Evolutionary conservation across 352 stramenopile species (phyloP), one percentile per base, ranked within the genome.

Genomic region (Lagenidium giganteum): DNA sequence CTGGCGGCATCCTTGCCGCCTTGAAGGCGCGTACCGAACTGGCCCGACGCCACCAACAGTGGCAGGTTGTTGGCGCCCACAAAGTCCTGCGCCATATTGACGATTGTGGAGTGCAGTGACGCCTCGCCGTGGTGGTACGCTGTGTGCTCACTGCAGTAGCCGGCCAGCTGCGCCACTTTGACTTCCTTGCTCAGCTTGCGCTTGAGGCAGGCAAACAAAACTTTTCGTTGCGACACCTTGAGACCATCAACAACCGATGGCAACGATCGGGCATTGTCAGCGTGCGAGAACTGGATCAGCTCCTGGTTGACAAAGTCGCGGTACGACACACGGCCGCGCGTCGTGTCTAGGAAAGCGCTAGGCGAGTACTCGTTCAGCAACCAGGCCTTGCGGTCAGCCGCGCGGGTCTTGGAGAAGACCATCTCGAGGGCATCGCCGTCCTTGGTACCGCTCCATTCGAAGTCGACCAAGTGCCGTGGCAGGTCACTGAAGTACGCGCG

Each of bases 81-180:
- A 44, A 94, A 99, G 46, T 97, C 90, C 59, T 99, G 97, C 24
- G 97, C 97, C 96, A 99, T 99, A 42, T 95, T 95, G 17, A 99
- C 83, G 57, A 99, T 99, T 28, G 97, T 98, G 34, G 87, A 93
- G 44, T 97, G 89, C 7, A 99, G 70, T 16, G 95, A 99, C 34
- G 82, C 84, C 62, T 99, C 97, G 26, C 97, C 97, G 70, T 99
- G 97, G 61, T 99, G 97, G 60, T 99, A 99, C 4, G 97, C 96
- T 28, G 95, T 92, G 55, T 95, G 84, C 41, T 98, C 93, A 40
- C 89, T 96, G 31, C 98, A 95, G 58, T 99, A 99, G 29, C 97
- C 97, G 5, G 96, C 96, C 20, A 99, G 85, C 64, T 99, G 97
- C 8, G 96, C 96, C 9, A 99, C 97, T 64, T 99, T 99, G 39